Evolutionary conservation across 1,284 basidiomycete genomes (phyloP).

Genomic region (Sphagnurus paluster): DNA sequence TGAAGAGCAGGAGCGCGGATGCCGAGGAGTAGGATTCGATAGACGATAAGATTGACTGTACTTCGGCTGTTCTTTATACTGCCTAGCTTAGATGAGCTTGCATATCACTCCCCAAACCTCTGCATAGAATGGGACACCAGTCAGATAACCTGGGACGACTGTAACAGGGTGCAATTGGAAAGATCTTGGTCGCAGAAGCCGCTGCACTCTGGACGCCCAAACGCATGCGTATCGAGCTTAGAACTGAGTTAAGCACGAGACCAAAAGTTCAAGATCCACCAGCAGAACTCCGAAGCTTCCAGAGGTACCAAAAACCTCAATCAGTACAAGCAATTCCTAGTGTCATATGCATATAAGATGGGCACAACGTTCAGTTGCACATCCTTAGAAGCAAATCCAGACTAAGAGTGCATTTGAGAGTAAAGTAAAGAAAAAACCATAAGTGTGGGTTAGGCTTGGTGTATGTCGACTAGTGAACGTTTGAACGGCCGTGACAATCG

Average conservation of each 20-base stretch:
- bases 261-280: background rate
- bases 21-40: background rate
- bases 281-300: background rate
- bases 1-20: background rate
- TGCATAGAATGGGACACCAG: no score
- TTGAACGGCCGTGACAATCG: no score
- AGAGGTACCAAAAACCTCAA: background rate
- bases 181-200: background rate
- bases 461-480: no score
- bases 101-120: no score
- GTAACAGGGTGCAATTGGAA: no score
- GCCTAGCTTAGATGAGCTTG: background rate
- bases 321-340: background rate
- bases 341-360: no score
- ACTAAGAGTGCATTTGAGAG: no score
- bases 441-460: no score
- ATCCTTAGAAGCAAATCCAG: no score
- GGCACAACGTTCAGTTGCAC: no score
- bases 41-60: background rate
- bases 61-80: background rate
- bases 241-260: background rate
- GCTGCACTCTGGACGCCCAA: background rate
- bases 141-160: background rate
- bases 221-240: background rate
- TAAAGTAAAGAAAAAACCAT: slow-evolving; percentile 1